Evolutionary conservation across 2,329 filamentous ascomycete species (phyloP).

Genomic region (Zasmidium angulare): DNA sequence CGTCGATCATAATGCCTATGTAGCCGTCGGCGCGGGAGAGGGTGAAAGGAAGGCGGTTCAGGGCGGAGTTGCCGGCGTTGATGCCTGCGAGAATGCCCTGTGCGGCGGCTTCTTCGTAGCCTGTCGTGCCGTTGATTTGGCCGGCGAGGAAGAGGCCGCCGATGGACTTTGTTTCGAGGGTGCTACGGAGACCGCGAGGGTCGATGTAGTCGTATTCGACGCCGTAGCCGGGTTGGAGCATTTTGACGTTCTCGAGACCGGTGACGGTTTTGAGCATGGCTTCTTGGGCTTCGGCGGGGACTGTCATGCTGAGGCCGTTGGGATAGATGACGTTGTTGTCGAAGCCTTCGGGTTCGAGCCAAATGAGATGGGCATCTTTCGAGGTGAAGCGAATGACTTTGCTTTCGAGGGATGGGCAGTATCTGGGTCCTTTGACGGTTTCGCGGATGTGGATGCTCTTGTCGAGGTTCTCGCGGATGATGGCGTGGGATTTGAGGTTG

Average conservation of each 20-base stretch:
- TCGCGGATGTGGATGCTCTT: conserved; percentile 96
- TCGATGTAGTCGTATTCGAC: conserved; percentile 72
- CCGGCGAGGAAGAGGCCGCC: conserved; percentile 86
- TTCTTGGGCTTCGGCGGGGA: conserved; percentile 84
- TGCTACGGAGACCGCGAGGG: conserved; percentile 80
- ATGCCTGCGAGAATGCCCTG: conserved; percentile 91
- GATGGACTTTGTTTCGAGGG: conserved; percentile 91
- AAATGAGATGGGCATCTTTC: conserved; percentile 81
- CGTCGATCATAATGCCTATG: conserved; percentile 98
- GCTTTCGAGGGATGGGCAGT: conserved; percentile 92
- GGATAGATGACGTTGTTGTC: conserved; percentile 88
- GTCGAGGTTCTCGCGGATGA: conserved; percentile 86
- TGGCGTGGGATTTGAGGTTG: conserved; percentile 75
- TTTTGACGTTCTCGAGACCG: conserved; percentile 79
- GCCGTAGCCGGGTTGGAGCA: conserved; percentile 13
- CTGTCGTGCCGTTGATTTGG: conserved; percentile 97
- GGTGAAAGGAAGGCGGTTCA: conserved; percentile 63
- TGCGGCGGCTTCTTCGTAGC: conserved; percentile 94
- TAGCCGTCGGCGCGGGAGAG: conserved; percentile 85
- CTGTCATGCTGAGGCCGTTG: conserved; percentile 95
- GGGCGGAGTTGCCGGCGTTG: conserved; percentile 82
- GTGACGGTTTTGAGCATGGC: conserved; percentile 79
- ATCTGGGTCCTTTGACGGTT: conserved; percentile 88
- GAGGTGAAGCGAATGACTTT: conserved; percentile 87
- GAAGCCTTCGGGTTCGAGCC: conserved; percentile 96